Base-by-base conservation (phyloP, 2,329 filamentous ascomycete species). In the Fusarium staphyleae region DNA sequence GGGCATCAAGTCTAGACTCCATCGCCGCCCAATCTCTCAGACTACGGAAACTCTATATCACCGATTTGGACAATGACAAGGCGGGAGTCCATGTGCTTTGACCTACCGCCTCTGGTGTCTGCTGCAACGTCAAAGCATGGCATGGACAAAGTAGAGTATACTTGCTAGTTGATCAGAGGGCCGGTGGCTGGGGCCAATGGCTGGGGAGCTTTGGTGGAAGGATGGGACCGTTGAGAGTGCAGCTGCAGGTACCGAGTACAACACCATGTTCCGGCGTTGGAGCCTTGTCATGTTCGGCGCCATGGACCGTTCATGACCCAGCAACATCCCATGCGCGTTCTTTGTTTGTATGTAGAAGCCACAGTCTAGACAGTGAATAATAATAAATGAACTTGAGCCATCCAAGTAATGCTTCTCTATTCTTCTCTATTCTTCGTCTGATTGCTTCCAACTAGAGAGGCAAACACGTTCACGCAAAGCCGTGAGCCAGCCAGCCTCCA, bases 221-320 rank as follows among this genome's bases (percentile, higher is more conserved):
- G 14, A 11, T 26, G 40, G 57, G 53, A 44, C 37, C 55, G 42
- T 62, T 50, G 48, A 41, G 30, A 32, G 37, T 40, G 12, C 36
- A 47, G 35, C 45, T 37, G 45, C 57, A 57, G 57, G 58, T 61
- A 59, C 37, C 41, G 6, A 28, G 50, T 62, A 61, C 58, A 34
- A 39, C 13, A 37, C 12, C 8, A 8, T 8, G 22, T 24, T 2
- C n/a, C 7, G 9, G 22, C 22, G 19, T n/a, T 6, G 33, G 5
- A 26, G 14, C 39, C 22, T 12, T 36, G 19, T 26, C 14, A 40
- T 46, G 47, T 44, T 44, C 41, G 30, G 45, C 28, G 35, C 30
- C 57, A 39, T 55, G 57, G 57, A 16, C 33, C 15, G n/a, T 47
- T 32, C 44, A 47, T 39, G 44, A 30, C 44, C 44, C 7, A 22